A percentile compares a stretch with the other conserved stretches of the same genome.
Conservation (phyloP, 352 stramenopile species). For the Phytophthora podocarpi region DNA sequence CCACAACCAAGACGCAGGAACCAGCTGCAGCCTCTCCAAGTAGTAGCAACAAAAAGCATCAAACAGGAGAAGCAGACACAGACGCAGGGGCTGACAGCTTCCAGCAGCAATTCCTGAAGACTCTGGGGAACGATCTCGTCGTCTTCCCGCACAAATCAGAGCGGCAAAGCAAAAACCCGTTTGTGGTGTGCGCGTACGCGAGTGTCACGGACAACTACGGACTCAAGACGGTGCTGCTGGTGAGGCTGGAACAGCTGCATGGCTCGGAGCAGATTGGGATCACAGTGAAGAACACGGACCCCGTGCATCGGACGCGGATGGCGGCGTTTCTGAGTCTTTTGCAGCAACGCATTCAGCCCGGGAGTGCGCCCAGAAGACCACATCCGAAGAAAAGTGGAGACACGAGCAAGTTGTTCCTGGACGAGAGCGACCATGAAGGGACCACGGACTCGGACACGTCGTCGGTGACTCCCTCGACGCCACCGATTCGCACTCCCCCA, state of each 20-base stretch:
- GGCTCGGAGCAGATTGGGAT: slow-evolving; percentile 72
- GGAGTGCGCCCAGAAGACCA: slow-evolving; percentile 43
- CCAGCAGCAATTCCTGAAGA: slow-evolving; percentile 51
- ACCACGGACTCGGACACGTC: slow-evolving; percentile 37
- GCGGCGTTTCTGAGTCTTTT: slow-evolving; percentile 57
- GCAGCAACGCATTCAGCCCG: slow-evolving; percentile 69
- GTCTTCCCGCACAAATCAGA: slow-evolving; percentile 40
- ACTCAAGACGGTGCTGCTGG: slow-evolving; percentile 56
- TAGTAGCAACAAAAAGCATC: slow-evolving; percentile 14
- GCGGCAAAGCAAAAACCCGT: slow-evolving; percentile 6
- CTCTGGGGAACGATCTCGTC: slow-evolving; percentile 63
- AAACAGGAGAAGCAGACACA: not conserved
- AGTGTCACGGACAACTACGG: slow-evolving; percentile 49
- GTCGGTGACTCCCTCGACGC: slow-evolving; percentile 19
- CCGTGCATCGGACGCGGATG: slow-evolving; percentile 52
- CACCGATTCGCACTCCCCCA: slow-evolving; percentile 12
- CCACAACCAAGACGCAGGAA: not conserved
- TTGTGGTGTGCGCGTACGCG: slow-evolving; percentile 66
- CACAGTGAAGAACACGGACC: slow-evolving; percentile 73
- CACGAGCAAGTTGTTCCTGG: slow-evolving; percentile 59
- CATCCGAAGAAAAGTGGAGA: slow-evolving; percentile 42
- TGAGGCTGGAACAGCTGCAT: slow-evolving; percentile 71
- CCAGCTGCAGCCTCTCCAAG: slow-evolving; percentile 61
- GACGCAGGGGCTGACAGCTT: slow-evolving; percentile 31
- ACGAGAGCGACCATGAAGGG: slow-evolving; percentile 48